Evolutionary conservation across 2,329 filamentous ascomycete genomes (phyloP).

Genomic region (Acephala macrosclerotiorum): DNA sequence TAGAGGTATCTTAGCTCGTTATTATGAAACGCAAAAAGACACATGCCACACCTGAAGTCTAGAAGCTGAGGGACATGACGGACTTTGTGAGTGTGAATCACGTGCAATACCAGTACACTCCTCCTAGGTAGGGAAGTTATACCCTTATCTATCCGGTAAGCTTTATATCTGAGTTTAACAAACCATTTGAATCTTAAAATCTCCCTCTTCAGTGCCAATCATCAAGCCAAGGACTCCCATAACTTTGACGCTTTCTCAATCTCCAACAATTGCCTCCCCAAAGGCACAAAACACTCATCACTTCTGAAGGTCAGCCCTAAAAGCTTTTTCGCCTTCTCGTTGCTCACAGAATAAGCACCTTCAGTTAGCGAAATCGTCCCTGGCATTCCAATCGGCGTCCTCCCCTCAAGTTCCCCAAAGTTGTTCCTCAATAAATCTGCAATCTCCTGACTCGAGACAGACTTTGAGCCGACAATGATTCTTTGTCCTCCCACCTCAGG

Average conservation of each 20-base stretch:
- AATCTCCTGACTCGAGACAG: conserved; percentile 65
- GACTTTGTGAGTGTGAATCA: too few species aligned
- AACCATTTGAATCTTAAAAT: too few species aligned
- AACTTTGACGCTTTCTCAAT: conserved; percentile 21
- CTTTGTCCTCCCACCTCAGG: conserved; percentile 64
- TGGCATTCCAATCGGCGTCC: conserved; percentile 52
- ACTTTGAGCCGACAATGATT: conserved; percentile 65
- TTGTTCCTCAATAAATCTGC: conserved; percentile 59
- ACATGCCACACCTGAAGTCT: too few species aligned
- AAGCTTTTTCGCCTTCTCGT: conserved; percentile 20
- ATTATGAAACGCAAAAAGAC: too few species aligned
- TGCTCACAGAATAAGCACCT: conserved; percentile 9
- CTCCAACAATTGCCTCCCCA: conserved; percentile 35
- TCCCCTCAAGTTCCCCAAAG: conserved; percentile 57
- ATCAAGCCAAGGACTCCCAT: neutral
- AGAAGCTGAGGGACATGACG: too few species aligned
- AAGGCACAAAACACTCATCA: conserved; percentile 34
- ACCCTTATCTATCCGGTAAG: too few species aligned
- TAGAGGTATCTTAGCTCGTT: too few species aligned
- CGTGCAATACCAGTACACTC: too few species aligned
- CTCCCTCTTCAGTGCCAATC: neutral
- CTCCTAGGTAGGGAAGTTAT: too few species aligned
- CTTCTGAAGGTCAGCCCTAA: conserved; percentile 25
- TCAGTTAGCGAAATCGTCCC: conserved; percentile 11
- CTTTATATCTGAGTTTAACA: too few species aligned